Evolutionary conservation across 257 asterid genomes (phyloP), one percentile per base, ranked within the genome.

Genomic region (Verbascum thapsus): DNA sequence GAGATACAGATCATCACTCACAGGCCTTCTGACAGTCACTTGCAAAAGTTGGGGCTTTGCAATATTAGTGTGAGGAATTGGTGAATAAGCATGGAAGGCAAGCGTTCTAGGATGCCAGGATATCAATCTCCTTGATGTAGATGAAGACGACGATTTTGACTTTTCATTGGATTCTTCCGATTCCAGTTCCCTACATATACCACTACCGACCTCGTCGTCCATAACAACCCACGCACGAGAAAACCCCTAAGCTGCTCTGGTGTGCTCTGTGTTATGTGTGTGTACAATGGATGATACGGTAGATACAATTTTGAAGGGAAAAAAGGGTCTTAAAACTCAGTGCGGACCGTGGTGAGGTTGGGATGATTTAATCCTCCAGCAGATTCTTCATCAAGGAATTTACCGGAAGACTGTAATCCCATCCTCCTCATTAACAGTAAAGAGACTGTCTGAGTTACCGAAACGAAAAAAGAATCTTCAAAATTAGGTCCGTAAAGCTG

Each of bases 391-490:
- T n/a, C 79, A 54, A 76, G 48, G 83, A 80, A 78, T 69, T 81
- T 50, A 75, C 95, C 96, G 65, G 96, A 91, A 83, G 95, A 91
- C 76, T 91, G 87, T 67, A 88, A 84, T 78, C 96, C 98, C 96
- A 88, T n/a, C n/a, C n/a, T 88, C 90, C 85, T 86, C 95, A 83
- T 84, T 72, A 78, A 74, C 70, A 63, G 49, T 60, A 63, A 59
- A 52, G 38, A 5, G 32, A 26, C 32, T 26, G 32, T 1, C 32
- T 26, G 57, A 64, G 53, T 63, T 75, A 40, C 42, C 69, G 20
- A 22, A n/a, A n/a, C n/a, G 61, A 62, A 63, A 42, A 58, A 66
- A 82, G 60, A 61, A 74, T 49, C 73, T 61, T 73, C 61, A 65
- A 30, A 62, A 68, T 56, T 50, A 70, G 83, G 69, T 76, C 79